Percentiles rank a stretch among this genome's conserved stretches.
These are phyloP conservation scores for Camellia sinensis DNA, from an alignment of 148 eudicot species.

Conservation along the genomic window DNA sequence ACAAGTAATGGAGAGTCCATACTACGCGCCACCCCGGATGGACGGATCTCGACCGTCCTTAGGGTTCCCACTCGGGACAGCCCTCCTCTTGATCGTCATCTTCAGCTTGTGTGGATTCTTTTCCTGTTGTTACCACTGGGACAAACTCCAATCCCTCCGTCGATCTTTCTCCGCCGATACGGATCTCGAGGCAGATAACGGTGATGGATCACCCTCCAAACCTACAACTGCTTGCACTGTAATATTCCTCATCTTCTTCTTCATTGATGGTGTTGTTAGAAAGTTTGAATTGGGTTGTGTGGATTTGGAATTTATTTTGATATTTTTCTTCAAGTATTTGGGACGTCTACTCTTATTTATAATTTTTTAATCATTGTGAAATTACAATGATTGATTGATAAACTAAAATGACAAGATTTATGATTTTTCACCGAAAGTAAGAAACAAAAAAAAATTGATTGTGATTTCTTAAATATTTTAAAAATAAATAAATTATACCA, in stretches of 20 bases:
- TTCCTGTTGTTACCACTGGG: slow-evolving; percentile 97
- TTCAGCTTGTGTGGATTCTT: slow-evolving; percentile 82
- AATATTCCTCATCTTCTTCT: background rate
- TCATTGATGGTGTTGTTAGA: too few species aligned
- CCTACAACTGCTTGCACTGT: slow-evolving; percentile 30
- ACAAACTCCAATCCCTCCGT: slow-evolving; percentile 64
- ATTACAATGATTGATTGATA: too few species aligned
- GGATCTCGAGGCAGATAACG: slow-evolving; percentile 29
- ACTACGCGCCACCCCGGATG: slow-evolving; percentile 34
- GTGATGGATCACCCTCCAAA: slow-evolving; percentile 22
- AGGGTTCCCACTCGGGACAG: slow-evolving; percentile 87
- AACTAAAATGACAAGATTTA: too few species aligned
- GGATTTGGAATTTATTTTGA: too few species aligned
- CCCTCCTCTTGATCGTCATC: slow-evolving; percentile 57
- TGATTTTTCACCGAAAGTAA: too few species aligned
- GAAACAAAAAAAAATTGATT: too few species aligned
- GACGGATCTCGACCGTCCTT: slow-evolving; percentile 69
- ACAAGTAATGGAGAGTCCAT: slow-evolving; percentile 43
- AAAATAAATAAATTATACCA: too few species aligned
- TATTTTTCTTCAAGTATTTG: too few species aligned
- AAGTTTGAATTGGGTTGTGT: too few species aligned
- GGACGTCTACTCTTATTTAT: too few species aligned
- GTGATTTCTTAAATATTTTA: too few species aligned
- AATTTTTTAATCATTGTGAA: too few species aligned
- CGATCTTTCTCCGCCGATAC: slow-evolving; percentile 30